phyloP scores from a whole-genome alignment of 345 rosid genomes.

The Gossypium rotundifolium region DNA sequence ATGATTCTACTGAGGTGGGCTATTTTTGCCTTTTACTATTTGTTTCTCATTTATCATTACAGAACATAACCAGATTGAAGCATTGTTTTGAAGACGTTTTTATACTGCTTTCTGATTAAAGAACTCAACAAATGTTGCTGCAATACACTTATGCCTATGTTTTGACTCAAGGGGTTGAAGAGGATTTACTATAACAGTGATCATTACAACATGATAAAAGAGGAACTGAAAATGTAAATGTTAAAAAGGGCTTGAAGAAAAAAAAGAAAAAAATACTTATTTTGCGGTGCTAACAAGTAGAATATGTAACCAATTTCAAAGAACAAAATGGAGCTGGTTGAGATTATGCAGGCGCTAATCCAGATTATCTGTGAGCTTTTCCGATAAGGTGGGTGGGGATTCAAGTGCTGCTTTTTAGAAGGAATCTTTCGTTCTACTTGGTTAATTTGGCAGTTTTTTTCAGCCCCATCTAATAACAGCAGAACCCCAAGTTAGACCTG shows the following conservation, averaged over 20 bases:
- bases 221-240: no score
- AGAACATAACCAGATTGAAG: not conserved
- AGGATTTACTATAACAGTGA: not conserved
- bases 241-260: not conserved
- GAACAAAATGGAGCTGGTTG: slow-evolving; percentile 1
- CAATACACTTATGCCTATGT: not conserved
- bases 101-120: not conserved
- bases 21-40: not conserved
- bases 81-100: not conserved
- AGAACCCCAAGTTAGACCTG: slow-evolving; percentile 96
- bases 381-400: not conserved
- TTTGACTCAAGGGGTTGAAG: not conserved
- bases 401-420: slow-evolving; percentile 1
- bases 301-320: slow-evolving; percentile 1
- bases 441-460: slow-evolving; percentile 20
- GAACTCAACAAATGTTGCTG: not conserved
- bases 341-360: slow-evolving; percentile 13
- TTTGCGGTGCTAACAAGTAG: slow-evolving; percentile 8
- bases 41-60: not conserved
- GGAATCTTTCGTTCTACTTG: not conserved
- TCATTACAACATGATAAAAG: no score
- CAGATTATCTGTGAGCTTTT: slow-evolving; percentile 3
- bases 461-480: slow-evolving; percentile 82
- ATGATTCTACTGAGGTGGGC: not conserved
- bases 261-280: slow-evolving; percentile 15